Percentiles rank a stretch among this genome's conserved stretches.
phyloP scores from a whole-genome alignment of 1,284 basidiomycete genomes.

The Leccinum angustisporum region DNA sequence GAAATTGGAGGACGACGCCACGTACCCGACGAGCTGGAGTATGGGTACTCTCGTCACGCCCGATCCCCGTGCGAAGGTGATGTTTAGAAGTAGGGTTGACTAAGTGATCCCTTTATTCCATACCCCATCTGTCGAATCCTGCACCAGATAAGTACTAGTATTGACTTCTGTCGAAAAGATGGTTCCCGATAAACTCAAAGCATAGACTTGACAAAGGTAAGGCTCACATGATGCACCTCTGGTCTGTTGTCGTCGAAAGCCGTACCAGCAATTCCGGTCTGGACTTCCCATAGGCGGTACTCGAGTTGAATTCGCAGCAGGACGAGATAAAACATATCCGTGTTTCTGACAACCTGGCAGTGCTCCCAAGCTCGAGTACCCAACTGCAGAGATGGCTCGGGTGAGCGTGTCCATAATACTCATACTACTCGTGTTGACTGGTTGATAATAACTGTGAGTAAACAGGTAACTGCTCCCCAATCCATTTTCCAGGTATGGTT shows the following conservation, averaged over 20 bases:
- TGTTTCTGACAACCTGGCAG: too few relatives aligned
- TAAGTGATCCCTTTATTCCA: background rate
- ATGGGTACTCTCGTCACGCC: background rate
- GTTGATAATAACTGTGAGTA: background rate
- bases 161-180: background rate
- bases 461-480: background rate
- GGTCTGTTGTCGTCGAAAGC: background rate
- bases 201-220: background rate
- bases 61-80: conserved; percentile 8
- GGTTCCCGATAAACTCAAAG: background rate
- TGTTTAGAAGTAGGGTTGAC: conserved; percentile 21
- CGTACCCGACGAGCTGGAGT: conserved; percentile 19
- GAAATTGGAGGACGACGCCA: conserved; percentile 26
- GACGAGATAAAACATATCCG: too few relatives aligned
- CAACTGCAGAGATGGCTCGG: background rate
- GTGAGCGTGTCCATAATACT: background rate
- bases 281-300: background rate
- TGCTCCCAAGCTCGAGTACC: background rate
- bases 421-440: background rate
- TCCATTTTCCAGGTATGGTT: background rate
- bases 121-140: background rate
- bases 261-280: background rate
- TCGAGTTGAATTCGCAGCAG: background rate
- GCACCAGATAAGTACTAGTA: background rate
- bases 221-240: background rate